These are phyloP conservation scores for Myxozyma sirexii DNA, from an alignment of 805 yeast species.

Conservation along the genomic window DNA sequence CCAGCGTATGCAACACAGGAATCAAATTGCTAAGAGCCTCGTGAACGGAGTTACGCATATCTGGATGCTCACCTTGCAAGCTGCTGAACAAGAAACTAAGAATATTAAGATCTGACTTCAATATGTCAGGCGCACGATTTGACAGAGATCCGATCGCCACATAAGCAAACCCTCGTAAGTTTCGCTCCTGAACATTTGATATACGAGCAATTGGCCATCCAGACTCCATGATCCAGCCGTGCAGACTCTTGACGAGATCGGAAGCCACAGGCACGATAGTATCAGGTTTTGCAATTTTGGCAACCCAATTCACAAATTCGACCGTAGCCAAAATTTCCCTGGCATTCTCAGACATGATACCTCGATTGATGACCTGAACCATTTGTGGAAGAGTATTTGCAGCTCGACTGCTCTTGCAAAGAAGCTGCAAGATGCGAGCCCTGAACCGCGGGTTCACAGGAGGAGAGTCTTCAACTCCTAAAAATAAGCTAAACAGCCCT, in stretches of 20 bases:
- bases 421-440: slow-evolving; percentile 48
- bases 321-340: slow-evolving; percentile 61
- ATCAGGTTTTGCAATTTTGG: slow-evolving; percentile 42
- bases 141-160: slow-evolving; percentile 74
- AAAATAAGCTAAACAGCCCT: slow-evolving; percentile 52
- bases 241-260: slow-evolving; percentile 24
- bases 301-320: slow-evolving; percentile 65
- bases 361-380: slow-evolving; percentile 53
- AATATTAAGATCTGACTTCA: slow-evolving; percentile 53
- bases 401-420: slow-evolving; percentile 58
- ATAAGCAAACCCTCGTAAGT: slow-evolving; percentile 66
- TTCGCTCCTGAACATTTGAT: slow-evolving; percentile 21
- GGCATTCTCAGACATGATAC: slow-evolving; percentile 58
- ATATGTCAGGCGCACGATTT: slow-evolving; percentile 31
- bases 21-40: slow-evolving; percentile 67
- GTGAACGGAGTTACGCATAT: slow-evolving; percentile 67
- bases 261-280: slow-evolving; percentile 28
- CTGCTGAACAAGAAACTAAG: slow-evolving; percentile 72
- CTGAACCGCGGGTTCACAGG: slow-evolving; percentile 54
- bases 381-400: slow-evolving; percentile 50
- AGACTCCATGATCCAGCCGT: slow-evolving; percentile 36
- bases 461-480: slow-evolving; percentile 53
- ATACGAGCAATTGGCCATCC: slow-evolving; percentile 42
- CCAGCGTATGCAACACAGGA: slow-evolving; percentile 47
- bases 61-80: slow-evolving; percentile 62